phyloP scores from a whole-genome alignment of 345 rosid genomes.

The Eutrema heterophyllum region DNA sequence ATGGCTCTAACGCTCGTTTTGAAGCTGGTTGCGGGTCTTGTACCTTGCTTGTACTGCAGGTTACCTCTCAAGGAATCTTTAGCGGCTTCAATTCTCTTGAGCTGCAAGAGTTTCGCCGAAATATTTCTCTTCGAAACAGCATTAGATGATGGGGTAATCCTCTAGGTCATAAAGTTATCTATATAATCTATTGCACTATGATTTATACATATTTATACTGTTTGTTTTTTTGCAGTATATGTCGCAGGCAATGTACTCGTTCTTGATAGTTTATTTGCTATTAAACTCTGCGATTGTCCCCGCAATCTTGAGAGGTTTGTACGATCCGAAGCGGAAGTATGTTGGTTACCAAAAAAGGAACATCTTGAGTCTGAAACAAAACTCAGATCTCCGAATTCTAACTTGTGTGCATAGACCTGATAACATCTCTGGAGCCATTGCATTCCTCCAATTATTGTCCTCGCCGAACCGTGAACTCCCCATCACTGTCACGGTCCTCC shows the following conservation, averaged over 20 bases:
- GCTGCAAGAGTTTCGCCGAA: constrained; percentile 13
- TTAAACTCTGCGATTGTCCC: constrained; percentile 13
- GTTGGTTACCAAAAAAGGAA: constrained; percentile 5
- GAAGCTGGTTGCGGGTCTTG: neutral
- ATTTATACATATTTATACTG: neutral
- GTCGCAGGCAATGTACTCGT: constrained; percentile 3
- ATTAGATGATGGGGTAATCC: constrained; percentile 2
- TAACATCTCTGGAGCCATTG: constrained; percentile 19
- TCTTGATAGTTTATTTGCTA: neutral
- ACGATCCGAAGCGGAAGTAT: constrained; percentile 22
- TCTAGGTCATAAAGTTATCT: neutral
- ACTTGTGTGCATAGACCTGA: constrained; percentile 43
- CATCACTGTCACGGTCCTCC: constrained; percentile 37
- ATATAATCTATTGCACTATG: neutral
- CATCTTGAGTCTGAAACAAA: constrained; percentile 7
- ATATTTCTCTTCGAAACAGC: neutral
- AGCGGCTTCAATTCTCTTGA: neutral
- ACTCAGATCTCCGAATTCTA: constrained; percentile 34
- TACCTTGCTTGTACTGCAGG: constrained; percentile 20
- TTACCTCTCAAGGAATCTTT: constrained; percentile 16
- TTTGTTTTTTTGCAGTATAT: constrained; percentile 12
- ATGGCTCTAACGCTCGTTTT: neutral
- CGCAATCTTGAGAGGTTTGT: neutral
- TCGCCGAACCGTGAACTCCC: constrained; percentile 7
- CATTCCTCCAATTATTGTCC: constrained; percentile 22